Evolutionary conservation across 2,329 filamentous ascomycete species (phyloP), one percentile per base, ranked within the genome.

Genomic region (Hymenoscyphus fraxineus): DNA sequence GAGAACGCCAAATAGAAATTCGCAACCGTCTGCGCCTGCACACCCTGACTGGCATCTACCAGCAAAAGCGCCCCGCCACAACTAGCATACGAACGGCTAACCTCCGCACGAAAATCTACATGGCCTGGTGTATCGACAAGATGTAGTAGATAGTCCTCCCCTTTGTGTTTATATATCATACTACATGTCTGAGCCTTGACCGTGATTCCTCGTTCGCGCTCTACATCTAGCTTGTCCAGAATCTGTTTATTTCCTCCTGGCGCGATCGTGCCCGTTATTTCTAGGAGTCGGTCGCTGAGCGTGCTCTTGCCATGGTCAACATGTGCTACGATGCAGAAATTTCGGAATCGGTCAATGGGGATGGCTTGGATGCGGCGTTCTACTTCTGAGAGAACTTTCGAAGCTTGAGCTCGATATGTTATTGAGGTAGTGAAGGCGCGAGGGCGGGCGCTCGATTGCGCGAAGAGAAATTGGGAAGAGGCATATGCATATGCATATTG

Each of bases 251-350:
- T 97, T 59, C 84, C 83, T 66, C 92, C 93, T 0, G 91, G 85
- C 71, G 91, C 81, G 68, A 99, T 98, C 6, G 94, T 98, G 22
- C 95, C 94, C 0, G 95, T 99, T 68, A 96, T 82, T 81, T 99
- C 95, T 67, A 99, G 85, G 62, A 99, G 81, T 2, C 95, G 89
- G 74, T 99, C 95, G 70, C 90, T 94, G 61, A 99, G 87, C 4
- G 95, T 99, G 75, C 91, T 96, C 79, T 99, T 99, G 73, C 95
- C 95, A 87, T 99, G 95, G 77, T 99, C 95, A 75, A 99, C 96
- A 77, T 99, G 95, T 10, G 95, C 95, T 60, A 99, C 94, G 73
- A 99, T 98, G 78, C 95, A 99, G 77, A 99, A 99, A 78, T 99
- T 99, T 68, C 95, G 89, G 71, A 87, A 94, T 22, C 91, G 85